phyloP scores from a whole-genome alignment of 805 yeast species.

The Jamesozyma hellenica region DNA sequence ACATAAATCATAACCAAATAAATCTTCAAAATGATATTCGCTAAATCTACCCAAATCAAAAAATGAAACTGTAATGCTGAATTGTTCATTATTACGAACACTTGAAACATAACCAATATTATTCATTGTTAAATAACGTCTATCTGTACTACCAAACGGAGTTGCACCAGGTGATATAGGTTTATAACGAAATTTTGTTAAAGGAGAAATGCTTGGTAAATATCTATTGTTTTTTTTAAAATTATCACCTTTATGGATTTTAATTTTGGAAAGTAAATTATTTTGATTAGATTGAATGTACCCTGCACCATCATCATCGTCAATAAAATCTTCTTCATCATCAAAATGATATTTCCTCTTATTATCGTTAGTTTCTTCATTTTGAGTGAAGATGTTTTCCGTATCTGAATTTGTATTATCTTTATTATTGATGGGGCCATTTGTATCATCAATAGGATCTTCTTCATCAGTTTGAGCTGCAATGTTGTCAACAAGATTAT shows the following conservation, averaged over 20 bases:
- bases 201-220: not conserved
- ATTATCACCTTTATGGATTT: not conserved
- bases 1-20: slow-evolving; percentile 61
- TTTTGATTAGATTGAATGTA: slow-evolving; percentile 18
- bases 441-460: slow-evolving; percentile 9
- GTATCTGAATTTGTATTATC: slow-evolving; percentile 8
- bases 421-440: not conserved
- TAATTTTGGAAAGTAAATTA: not conserved
- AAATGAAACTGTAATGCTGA: slow-evolving; percentile 77
- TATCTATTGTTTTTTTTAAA: not conserved
- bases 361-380: slow-evolving; percentile 14
- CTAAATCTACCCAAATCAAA: slow-evolving; percentile 67
- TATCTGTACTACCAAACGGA: slow-evolving; percentile 55
- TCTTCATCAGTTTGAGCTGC: slow-evolving; percentile 11
- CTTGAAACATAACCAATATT: slow-evolving; percentile 74
- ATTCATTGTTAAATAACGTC: slow-evolving; percentile 75
- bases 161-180: slow-evolving; percentile 87
- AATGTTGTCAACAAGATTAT: slow-evolving; percentile 14
- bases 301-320: slow-evolving; percentile 56
- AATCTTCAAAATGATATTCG: slow-evolving; percentile 80
- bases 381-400: slow-evolving; percentile 20
- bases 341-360: slow-evolving; percentile 28
- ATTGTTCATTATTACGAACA: slow-evolving; percentile 47
- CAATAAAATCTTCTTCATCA: slow-evolving; percentile 37
- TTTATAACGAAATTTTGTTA: slow-evolving; percentile 28